Percentiles rank a stretch among this genome's conserved stretches.
Conservation (phyloP, 2,329 filamentous ascomycete genomes). For the Aspergillus nomiae region DNA sequence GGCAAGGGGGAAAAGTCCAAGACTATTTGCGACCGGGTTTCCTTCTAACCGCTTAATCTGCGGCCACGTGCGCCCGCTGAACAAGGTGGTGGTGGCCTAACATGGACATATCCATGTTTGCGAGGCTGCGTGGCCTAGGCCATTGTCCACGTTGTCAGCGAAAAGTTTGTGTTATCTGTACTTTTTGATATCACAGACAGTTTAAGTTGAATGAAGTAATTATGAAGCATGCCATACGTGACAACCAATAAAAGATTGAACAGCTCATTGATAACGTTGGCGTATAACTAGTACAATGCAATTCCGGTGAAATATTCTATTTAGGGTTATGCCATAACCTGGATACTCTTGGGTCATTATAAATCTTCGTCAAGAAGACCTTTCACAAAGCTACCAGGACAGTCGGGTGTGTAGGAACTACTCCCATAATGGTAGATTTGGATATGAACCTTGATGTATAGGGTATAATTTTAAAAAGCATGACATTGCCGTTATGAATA, state of each 20-base stretch:
- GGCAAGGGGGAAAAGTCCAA: not conserved
- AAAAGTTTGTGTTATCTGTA: conserved; percentile 10
- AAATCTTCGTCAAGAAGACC: too few species aligned
- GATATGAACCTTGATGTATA: too few species aligned
- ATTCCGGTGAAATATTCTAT: not conserved
- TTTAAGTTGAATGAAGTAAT: conserved; percentile 7
- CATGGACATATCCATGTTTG: not conserved
- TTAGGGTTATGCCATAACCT: not conserved
- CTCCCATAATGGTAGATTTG: too few species aligned
- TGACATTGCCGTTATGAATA: too few species aligned
- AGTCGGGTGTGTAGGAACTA: too few species aligned
- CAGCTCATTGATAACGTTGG: not conserved
- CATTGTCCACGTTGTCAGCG: not conserved
- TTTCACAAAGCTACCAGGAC: too few species aligned
- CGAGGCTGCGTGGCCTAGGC: not conserved
- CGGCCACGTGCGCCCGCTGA: not conserved
- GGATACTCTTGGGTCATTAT: not conserved
- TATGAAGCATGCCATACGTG: not conserved
- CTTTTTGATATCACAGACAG: conserved; percentile 1
- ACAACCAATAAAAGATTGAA: not conserved
- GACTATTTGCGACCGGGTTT: not conserved
- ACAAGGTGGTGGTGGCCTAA: not conserved
- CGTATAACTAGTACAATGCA: not conserved
- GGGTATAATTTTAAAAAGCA: too few species aligned
- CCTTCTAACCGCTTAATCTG: not conserved